Evolutionary conservation across 2,329 filamentous ascomycete species (phyloP), one percentile per base, ranked within the genome.

Genomic region (Orbilia oligospora): DNA sequence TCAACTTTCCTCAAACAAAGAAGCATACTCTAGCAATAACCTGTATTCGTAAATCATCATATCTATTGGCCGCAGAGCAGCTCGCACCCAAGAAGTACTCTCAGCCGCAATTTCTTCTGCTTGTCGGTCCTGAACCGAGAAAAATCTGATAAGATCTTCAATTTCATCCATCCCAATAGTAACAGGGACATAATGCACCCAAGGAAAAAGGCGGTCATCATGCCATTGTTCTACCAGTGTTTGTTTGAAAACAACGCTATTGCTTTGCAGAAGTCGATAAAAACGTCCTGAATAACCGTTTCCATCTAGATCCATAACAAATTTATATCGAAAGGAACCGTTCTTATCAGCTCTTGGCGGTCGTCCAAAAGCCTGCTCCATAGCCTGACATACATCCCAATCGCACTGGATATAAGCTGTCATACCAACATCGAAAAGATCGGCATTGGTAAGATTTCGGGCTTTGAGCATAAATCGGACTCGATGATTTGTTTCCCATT

Each of bases 1-100:
- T 55, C 51, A 55, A 55, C 24, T 55, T 33, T 65, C 18, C 27
- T 49, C 22, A 49, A 65, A 65, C 20, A 65, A 20, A 20, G 24
- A 14, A 44, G 61, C 61, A 24, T 65, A 65, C 44, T 65, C 61
- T n/a, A 65, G 27, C 61, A 65, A 33, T 33, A 65, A 24, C 18
- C 61, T 46, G 41, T 65, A 65, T 44, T 65, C 61, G 24, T 65
- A 65, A 46, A 65, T 65, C 16, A 41, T 65, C 61, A 65, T 65
- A 14, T 65, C 61, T 22, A 65, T n/a, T 14, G 36, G 61, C 41
- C 61, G 36, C 22, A 65, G 44, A 12, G 61, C 61, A 6, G 18
- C 24, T 33, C 14, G 36, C 36, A 20, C 24, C 61, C 61, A 65
- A 8, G 41, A 48, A 20, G 41, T 65, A 22, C 61, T 65, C 41